These are phyloP conservation scores for Cyclocybe cylindracea DNA, from an alignment of 768 basidiomycete species.

Conservation along the genomic window DNA sequence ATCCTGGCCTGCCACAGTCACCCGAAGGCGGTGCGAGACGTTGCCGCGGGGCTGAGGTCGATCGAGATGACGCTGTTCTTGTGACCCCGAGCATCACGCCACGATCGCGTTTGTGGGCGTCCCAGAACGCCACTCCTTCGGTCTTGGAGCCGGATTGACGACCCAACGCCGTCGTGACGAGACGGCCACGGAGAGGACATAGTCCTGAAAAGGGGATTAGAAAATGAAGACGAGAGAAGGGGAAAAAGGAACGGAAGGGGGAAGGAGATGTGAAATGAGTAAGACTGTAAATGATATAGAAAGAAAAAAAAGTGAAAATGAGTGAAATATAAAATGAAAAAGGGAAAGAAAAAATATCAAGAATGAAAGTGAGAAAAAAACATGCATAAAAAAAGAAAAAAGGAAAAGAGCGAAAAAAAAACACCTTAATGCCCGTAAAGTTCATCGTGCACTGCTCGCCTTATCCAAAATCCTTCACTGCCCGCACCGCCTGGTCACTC, in stretches of 20 bases:
- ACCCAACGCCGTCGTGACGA: slow-evolving; percentile 95
- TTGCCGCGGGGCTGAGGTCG: slow-evolving; percentile 47
- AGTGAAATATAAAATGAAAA: too few species aligned
- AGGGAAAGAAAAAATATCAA: too few species aligned
- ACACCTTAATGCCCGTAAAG: slow-evolving; percentile 89
- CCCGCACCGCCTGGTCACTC: slow-evolving; percentile 7
- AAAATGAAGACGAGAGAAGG: neutral
- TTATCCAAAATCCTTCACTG: slow-evolving; percentile 58
- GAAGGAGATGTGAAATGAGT: too few species aligned
- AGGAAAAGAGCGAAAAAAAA: slow-evolving; percentile 27
- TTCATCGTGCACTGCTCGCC: slow-evolving; percentile 69
- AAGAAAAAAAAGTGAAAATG: too few species aligned
- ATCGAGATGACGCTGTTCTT: slow-evolving; percentile 59
- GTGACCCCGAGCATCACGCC: slow-evolving; percentile 87
- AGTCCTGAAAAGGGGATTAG: slow-evolving; percentile 38
- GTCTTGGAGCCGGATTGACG: slow-evolving; percentile 94
- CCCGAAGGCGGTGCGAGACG: slow-evolving; percentile 56
- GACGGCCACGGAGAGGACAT: slow-evolving; percentile 63
- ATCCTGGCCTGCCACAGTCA: slow-evolving; percentile 56
- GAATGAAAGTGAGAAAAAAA: neutral
- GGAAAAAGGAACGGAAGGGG: too few species aligned
- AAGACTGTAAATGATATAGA: too few species aligned
- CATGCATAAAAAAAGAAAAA: neutral
- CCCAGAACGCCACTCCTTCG: slow-evolving; percentile 94
- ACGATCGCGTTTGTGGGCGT: slow-evolving; percentile 72